A percentile compares a stretch with the other conserved stretches of the same genome.
Conservation (phyloP, 192 early-diverging fungal genomes). For the Mortierella claussenii region DNA sequence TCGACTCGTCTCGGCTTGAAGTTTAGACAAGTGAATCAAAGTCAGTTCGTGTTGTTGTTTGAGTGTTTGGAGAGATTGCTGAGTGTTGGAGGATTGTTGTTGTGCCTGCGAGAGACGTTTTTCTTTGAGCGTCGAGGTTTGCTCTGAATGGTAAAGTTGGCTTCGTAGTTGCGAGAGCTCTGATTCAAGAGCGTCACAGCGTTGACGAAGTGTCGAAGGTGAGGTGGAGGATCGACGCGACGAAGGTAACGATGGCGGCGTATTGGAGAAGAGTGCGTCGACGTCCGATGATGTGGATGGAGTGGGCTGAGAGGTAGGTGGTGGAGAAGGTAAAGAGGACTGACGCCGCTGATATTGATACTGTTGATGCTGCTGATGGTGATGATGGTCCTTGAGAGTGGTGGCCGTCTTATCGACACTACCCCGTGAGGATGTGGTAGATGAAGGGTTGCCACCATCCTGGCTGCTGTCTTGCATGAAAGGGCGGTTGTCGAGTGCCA, state of each 20-base stretch:
- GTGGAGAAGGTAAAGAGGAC: slow-evolving; percentile 1
- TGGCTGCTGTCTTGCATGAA: no score
- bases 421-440: no score
- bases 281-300: background rate
- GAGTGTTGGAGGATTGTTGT: slow-evolving; percentile 22
- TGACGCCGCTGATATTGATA: no score
- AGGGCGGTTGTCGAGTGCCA: no score
- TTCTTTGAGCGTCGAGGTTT: slow-evolving; percentile 18
- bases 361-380: no score
- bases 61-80: slow-evolving; percentile 20
- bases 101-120: slow-evolving; percentile 36
- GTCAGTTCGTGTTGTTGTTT: slow-evolving; percentile 36
- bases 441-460: no score
- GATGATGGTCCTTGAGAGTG: no score
- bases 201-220: slow-evolving; percentile 10
- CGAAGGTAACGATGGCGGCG: background rate
- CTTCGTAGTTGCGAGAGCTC: slow-evolving; percentile 21
- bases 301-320: background rate
- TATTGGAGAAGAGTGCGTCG: background rate
- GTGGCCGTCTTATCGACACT: no score
- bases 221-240: background rate
- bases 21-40: slow-evolving; percentile 14
- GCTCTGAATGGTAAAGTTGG: slow-evolving; percentile 14
- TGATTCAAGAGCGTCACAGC: slow-evolving; percentile 23
- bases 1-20: slow-evolving; percentile 7